These are phyloP conservation scores for Zymoseptoria crescenta DNA, from an alignment of 2,329 filamentous ascomycete genomes.

Conservation along the genomic window DNA sequence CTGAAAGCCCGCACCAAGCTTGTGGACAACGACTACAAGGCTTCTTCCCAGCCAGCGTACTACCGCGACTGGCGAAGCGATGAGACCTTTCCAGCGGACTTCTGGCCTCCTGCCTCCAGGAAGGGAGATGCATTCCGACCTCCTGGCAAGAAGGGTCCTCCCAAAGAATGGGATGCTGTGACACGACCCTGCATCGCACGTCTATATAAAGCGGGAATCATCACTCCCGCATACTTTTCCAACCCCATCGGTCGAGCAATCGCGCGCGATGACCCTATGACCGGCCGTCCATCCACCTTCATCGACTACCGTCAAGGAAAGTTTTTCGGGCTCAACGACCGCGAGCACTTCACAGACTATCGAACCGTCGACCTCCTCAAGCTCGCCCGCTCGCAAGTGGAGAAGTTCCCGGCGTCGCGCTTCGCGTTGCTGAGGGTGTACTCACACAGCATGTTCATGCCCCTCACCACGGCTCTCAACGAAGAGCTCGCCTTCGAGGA, in stretches of 20 bases:
- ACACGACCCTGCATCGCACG: conserved; percentile 37
- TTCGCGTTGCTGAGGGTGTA: conserved; percentile 42
- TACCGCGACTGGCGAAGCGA: conserved; percentile 33
- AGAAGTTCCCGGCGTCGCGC: conserved; percentile 9
- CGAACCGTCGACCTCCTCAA: conserved; percentile 28
- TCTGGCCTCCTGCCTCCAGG: conserved; percentile 10
- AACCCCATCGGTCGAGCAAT: conserved; percentile 33
- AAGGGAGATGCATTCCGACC: neutral
- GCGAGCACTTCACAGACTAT: conserved; percentile 29
- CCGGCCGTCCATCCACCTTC: conserved; percentile 35
- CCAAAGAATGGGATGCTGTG: conserved; percentile 34
- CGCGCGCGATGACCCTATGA: conserved; percentile 32
- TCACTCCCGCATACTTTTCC: conserved; percentile 28
- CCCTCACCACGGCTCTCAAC: conserved; percentile 29
- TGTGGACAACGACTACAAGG: conserved; percentile 35
- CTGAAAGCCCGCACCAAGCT: conserved; percentile 17
- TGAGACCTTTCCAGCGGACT: conserved; percentile 30
- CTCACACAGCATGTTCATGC: conserved; percentile 45
- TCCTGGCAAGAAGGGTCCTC: conserved; percentile 20
- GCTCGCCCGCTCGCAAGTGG: conserved; percentile 27
- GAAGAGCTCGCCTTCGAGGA: conserved; percentile 34
- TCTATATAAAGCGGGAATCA: conserved; percentile 42
- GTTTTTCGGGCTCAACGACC: conserved; percentile 12
- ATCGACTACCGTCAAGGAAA: conserved; percentile 33
- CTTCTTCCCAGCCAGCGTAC: conserved; percentile 31